Conservation (phyloP, 2,329 filamentous ascomycete genomes). For the Aspergillus sp. region DNA sequence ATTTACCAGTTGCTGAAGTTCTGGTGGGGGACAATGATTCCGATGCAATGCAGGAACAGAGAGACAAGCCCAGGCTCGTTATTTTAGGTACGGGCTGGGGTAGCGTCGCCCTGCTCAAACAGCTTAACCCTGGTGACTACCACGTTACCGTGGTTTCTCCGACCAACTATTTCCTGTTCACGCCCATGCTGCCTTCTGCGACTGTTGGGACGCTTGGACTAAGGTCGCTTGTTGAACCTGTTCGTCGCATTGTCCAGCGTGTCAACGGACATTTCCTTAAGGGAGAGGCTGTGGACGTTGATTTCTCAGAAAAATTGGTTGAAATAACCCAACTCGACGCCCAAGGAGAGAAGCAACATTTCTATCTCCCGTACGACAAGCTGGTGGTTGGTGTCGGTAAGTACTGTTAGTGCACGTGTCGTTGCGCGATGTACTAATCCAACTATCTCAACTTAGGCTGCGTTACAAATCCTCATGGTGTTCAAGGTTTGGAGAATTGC, state of each 20-base stretch:
- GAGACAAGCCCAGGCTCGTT: conserved; percentile 88
- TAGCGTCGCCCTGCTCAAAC: conserved; percentile 86
- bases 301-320: conserved; percentile 87
- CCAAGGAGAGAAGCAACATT: conserved; percentile 70
- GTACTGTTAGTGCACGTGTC: conserved; percentile 18
- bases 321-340: conserved; percentile 76
- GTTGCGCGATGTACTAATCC: conserved; percentile 4
- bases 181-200: conserved; percentile 94
- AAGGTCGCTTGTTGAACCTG: conserved; percentile 87
- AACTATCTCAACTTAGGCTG: conserved; percentile 55
- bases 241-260: conserved; percentile 75
- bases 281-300: conserved; percentile 81
- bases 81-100: conserved; percentile 95
- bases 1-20: conserved; percentile 84
- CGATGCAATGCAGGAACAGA: conserved; percentile 66
- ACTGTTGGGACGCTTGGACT: conserved; percentile 94
- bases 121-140: conserved; percentile 85
- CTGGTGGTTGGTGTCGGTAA: conserved; percentile 80
- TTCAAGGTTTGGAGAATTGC: conserved; percentile 90
- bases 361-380: conserved; percentile 98
- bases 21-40: conserved; percentile 87
- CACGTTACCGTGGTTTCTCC: conserved; percentile 95
- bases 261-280: conserved; percentile 88
- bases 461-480: conserved; percentile 89
- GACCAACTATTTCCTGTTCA: conserved; percentile 96